phyloP scores from a whole-genome alignment of 108 stramenopile genomes.

The Cyclotella baltica region DNA sequence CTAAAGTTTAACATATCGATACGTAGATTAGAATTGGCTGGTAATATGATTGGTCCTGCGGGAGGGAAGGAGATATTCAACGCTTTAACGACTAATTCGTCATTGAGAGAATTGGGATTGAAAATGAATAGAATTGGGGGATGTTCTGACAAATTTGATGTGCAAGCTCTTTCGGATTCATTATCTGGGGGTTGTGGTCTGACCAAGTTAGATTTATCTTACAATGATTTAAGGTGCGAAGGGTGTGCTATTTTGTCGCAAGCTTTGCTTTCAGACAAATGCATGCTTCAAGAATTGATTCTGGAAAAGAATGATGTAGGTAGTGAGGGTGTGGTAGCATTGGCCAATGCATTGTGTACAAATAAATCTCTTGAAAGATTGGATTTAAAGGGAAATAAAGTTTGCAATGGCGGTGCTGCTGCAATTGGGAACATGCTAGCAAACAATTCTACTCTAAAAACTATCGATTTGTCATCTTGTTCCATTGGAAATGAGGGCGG shows the following conservation, averaged over 20 bases:
- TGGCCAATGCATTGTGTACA: constrained; percentile 7
- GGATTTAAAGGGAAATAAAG: constrained; percentile 8
- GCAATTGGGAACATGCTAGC: constrained; percentile 20
- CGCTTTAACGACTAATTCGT: not conserved
- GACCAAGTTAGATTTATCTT: constrained; percentile 24
- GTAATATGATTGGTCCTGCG: constrained; percentile 27
- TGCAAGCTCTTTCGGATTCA: constrained; percentile 5
- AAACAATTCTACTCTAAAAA: not conserved
- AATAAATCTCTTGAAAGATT: not conserved
- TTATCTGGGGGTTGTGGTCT: constrained; percentile 14
- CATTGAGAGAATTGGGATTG: constrained; percentile 5
- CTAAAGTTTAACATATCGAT: constrained; percentile 1
- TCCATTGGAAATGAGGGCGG: constrained; percentile 19
- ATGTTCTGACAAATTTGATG: constrained; percentile 16
- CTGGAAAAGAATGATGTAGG: constrained; percentile 33
- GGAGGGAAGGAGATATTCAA: constrained; percentile 11
- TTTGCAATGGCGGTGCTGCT: constrained; percentile 17
- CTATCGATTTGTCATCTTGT: constrained; percentile 18
- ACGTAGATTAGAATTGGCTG: constrained; percentile 4
- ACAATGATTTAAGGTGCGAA: constrained; percentile 23
- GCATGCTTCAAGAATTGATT: constrained; percentile 5
- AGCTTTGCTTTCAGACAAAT: not conserved
- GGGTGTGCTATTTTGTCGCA: constrained; percentile 16
- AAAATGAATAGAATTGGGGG: constrained; percentile 32
- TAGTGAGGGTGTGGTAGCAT: not conserved